Evolutionary conservation across 306 rosid species (phyloP).

Genomic region (Vigna mungo): DNA sequence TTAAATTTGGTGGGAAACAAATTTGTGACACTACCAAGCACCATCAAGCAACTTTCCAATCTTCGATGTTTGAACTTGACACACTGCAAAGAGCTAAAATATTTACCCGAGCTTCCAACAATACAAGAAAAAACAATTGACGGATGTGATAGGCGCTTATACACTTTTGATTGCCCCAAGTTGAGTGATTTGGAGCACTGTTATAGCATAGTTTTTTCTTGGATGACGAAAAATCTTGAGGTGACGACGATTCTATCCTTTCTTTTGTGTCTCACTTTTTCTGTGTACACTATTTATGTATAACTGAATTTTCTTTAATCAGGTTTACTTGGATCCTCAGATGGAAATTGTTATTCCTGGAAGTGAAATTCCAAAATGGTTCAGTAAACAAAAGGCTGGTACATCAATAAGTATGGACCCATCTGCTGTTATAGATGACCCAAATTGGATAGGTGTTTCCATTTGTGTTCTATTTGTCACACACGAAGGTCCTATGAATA

Average conservation of each 20-base stretch:
- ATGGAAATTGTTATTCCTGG: background rate
- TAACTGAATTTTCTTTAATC: too few species aligned
- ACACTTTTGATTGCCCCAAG: background rate
- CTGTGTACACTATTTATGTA: too few species aligned
- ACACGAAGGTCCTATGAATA: background rate
- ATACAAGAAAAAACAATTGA: background rate
- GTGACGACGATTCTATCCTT: background rate
- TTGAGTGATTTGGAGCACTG: background rate
- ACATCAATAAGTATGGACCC: background rate
- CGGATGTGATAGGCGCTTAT: rapidly evolving
- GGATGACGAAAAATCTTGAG: background rate
- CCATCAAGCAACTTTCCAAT: background rate
- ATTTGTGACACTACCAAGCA: background rate
- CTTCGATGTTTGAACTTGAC: background rate
- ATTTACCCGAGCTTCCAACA: background rate
- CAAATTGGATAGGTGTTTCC: background rate
- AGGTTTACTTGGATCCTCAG: background rate
- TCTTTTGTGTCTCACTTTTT: background rate
- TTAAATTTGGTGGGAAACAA: too few species aligned
- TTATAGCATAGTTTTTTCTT: background rate
- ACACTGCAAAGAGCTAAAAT: background rate
- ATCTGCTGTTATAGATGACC: background rate
- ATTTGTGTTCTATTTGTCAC: background rate
- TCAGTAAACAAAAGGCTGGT: background rate
- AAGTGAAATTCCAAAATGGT: background rate